phyloP scores from a whole-genome alignment of 164 flowering plant species.

The Akebia trifoliata region DNA sequence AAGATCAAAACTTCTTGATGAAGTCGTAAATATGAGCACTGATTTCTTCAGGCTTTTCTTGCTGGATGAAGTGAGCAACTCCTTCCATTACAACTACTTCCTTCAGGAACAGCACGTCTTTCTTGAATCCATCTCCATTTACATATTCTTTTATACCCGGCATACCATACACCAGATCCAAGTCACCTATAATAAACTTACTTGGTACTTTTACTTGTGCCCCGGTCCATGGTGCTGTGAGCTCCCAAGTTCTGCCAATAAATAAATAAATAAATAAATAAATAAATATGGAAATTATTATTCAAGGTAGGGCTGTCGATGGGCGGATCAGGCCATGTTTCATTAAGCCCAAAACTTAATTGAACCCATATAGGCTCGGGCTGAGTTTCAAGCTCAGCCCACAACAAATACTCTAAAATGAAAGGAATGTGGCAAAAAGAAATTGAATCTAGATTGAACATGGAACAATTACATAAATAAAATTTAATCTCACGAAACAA shows the following conservation, averaged over 20 bases:
- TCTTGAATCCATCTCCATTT: conserved; percentile 44
- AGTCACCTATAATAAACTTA: conserved; percentile 59
- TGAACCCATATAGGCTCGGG: no score
- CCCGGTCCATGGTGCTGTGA: conserved; percentile 57
- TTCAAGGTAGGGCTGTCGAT: no score
- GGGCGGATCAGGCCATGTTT: no score
- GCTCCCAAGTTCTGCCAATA: conserved; percentile 70
- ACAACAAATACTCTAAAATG: not conserved
- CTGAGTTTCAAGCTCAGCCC: no score
- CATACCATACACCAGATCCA: conserved; percentile 39
- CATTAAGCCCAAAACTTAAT: no score
- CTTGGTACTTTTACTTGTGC: conserved; percentile 43
- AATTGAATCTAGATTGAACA: not conserved
- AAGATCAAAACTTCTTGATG: conserved; percentile 37
- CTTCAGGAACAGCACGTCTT: conserved; percentile 46
- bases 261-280: no score
- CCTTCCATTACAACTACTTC: conserved; percentile 62
- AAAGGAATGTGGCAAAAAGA: not conserved
- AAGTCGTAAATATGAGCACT: conserved; percentile 43
- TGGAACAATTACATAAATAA: not conserved
- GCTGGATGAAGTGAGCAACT: conserved; percentile 51
- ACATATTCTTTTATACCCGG: conserved; percentile 41
- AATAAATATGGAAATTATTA: not conserved
- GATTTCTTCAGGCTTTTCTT: conserved; percentile 53
- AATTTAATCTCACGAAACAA: no score